Evolutionary conservation across 805 yeast species (phyloP).

Genomic region (Monosporozyma servazzii): DNA sequence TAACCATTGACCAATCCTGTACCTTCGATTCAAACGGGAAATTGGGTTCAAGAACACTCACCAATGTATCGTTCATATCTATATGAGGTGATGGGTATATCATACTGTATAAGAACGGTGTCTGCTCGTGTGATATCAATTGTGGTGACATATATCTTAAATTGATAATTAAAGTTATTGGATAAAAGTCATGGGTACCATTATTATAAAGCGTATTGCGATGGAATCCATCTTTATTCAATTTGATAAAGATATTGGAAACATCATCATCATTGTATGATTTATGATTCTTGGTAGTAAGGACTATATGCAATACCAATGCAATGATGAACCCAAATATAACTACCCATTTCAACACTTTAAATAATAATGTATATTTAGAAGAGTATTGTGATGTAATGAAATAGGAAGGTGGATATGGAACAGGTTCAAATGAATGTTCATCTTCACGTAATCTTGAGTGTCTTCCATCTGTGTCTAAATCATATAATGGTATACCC

Average conservation of each 20-base stretch:
- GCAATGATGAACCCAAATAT: not conserved
- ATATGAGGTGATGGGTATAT: not conserved
- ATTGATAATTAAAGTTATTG: conserved; percentile 75
- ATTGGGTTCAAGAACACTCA: conserved; percentile 80
- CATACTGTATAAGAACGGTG: conserved; percentile 48
- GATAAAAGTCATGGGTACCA: conserved; percentile 59
- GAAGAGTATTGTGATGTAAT: not conserved
- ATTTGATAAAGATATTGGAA: not conserved
- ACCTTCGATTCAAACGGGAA: conserved; percentile 88
- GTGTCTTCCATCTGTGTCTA: conserved; percentile 14
- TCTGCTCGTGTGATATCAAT: conserved; percentile 51
- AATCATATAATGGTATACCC: conserved; percentile 19
- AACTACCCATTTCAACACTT: not conserved
- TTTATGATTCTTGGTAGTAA: not conserved
- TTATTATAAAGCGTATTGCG: conserved; percentile 31
- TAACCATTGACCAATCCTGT: conserved; percentile 84
- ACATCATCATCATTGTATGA: not conserved
- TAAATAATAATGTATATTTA: not conserved
- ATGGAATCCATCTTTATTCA: conserved; percentile 7
- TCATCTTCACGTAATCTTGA: conserved; percentile 1
- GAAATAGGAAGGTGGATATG: not conserved
- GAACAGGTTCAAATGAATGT: conserved; percentile 1
- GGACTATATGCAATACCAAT: not conserved
- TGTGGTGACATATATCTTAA: conserved; percentile 91
- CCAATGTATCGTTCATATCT: not conserved